Base-by-base conservation (phyloP, 257 asterid genomes). In the Nicotiana attenuata region DNA sequence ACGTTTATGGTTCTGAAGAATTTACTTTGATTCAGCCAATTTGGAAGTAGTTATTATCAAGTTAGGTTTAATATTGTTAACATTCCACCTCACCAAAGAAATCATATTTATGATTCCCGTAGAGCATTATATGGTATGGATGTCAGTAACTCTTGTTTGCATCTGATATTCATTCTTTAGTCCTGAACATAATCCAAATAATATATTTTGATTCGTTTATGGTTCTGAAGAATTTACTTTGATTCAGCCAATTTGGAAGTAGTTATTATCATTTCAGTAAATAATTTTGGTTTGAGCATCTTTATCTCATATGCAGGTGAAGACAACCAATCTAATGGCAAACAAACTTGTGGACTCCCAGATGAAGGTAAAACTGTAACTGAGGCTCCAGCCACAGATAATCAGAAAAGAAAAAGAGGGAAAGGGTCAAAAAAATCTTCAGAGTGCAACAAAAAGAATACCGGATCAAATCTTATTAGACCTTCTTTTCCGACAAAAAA, bases 401-500 rank as follows among this genome's bases (percentile, higher is more conserved):
- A 65, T 84, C 83, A 29, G 82, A 87, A 89, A 52, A 81, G n/a
- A 81, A 65, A 79, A 73, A 86, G 16, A 80, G 83, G 81, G 81
- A 92, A 82, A 87, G 85, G 91, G 65, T 85, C 87, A 13, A 86
- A 76, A 80, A 76, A 69, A 65, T 82, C 87, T 85, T 66, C 81
- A 45, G 76, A 80, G 77, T 73, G 79, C 66, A 33, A 78, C 28
- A 78, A 84, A 81, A 77, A 82, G 64, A 83, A 68, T 84, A 61
- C 87, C 5, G 79, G 81, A 52, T 50, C 89, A 69, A 84, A 82
- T 80, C 56, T 80, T 47, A 81, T 29, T 50, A 88, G 85, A 68
- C 93, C 97, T 69, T 90, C 97, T 67, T 96, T 91, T 87, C 99
- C 97, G 66, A 83, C 94, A 65, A 96, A 96, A 89, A 96, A 94